phyloP scores from a whole-genome alignment of 805 yeast genomes.

The Saturnispora dispora region DNA sequence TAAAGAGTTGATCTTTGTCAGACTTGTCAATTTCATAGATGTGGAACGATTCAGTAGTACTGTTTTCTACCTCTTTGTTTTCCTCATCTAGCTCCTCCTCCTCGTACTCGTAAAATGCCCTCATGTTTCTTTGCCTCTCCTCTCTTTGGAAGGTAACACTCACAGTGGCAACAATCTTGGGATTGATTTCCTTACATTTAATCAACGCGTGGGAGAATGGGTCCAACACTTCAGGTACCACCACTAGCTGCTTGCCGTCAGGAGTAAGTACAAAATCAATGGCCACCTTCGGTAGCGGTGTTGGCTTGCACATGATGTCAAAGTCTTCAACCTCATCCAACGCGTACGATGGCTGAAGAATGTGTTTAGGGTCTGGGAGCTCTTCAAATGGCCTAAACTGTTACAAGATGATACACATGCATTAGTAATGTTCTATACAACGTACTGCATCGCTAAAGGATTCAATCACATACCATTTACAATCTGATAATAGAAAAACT shows the following conservation, averaged over 20 bases:
- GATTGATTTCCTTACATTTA: not conserved
- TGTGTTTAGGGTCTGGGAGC: conserved; percentile 37
- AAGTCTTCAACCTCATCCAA: not conserved
- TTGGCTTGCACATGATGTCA: not conserved
- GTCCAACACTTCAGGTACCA: not conserved
- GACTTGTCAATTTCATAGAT: not conserved
- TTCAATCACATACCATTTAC: not conserved
- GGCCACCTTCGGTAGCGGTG: not conserved
- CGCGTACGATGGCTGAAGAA: conserved; percentile 29
- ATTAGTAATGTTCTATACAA: not conserved
- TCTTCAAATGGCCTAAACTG: conserved; percentile 44
- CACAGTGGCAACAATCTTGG: not conserved
- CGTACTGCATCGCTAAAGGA: not conserved
- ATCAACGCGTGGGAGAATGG: not conserved
- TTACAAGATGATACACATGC: not conserved
- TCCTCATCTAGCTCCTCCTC: conserved; percentile 15
- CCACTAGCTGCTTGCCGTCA: not conserved
- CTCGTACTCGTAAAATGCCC: conserved; percentile 13
- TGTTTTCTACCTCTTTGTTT: not conserved
- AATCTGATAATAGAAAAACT: not conserved
- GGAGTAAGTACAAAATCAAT: not conserved
- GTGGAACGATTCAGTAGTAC: not conserved
- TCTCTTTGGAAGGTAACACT: not conserved
- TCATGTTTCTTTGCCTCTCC: not conserved
- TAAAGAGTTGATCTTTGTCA: conserved; percentile 10